Conservation (phyloP, 176 grass and related monocot species). For the Zizania latifolia region DNA sequence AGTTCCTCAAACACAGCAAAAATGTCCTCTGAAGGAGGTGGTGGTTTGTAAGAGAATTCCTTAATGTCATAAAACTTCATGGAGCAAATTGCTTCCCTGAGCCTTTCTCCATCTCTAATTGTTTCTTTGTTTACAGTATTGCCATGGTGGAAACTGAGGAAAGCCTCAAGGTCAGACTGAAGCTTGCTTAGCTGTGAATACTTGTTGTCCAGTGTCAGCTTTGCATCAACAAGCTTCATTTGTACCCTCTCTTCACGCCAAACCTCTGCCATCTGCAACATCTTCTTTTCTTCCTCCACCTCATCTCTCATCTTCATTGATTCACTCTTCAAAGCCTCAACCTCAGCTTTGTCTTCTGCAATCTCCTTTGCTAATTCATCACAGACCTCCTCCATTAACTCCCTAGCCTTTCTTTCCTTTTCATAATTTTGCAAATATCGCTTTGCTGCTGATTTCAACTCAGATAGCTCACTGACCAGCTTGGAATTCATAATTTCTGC, state of each 20-base stretch:
- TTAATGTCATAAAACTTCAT: slow-evolving; percentile 41
- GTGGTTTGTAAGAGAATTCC: slow-evolving; percentile 56
- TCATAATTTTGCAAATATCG: slow-evolving; percentile 57
- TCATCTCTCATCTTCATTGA: slow-evolving; percentile 65
- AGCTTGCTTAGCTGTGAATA: slow-evolving; percentile 62
- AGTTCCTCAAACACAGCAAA: slow-evolving; percentile 60
- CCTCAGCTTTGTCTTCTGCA: slow-evolving; percentile 66
- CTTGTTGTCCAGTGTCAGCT: slow-evolving; percentile 70
- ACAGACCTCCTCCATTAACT: slow-evolving; percentile 71
- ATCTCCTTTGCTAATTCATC: slow-evolving; percentile 74
- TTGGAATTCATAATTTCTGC: slow-evolving; percentile 57
- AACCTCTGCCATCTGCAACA: slow-evolving; percentile 96
- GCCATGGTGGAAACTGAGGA: slow-evolving; percentile 42
- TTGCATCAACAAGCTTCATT: slow-evolving; percentile 94
- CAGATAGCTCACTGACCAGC: slow-evolving; percentile 45
- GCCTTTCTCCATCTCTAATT: slow-evolving; percentile 41
- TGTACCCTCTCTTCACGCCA: slow-evolving; percentile 98
- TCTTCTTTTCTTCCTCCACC: slow-evolving; percentile 78
- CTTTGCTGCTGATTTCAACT: slow-evolving; percentile 50
- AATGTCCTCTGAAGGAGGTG: slow-evolving; percentile 52
- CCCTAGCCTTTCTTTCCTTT: slow-evolving; percentile 66
- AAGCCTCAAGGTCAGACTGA: slow-evolving; percentile 60
- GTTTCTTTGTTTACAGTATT: slow-evolving; percentile 27
- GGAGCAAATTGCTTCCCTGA: slow-evolving; percentile 45
- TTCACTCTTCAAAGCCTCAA: slow-evolving; percentile 70